A percentile compares a stretch with the other conserved stretches of the same genome.
phyloP scores from a whole-genome alignment of 2,329 filamentous ascomycete species.

The Fusarium torreyae region DNA sequence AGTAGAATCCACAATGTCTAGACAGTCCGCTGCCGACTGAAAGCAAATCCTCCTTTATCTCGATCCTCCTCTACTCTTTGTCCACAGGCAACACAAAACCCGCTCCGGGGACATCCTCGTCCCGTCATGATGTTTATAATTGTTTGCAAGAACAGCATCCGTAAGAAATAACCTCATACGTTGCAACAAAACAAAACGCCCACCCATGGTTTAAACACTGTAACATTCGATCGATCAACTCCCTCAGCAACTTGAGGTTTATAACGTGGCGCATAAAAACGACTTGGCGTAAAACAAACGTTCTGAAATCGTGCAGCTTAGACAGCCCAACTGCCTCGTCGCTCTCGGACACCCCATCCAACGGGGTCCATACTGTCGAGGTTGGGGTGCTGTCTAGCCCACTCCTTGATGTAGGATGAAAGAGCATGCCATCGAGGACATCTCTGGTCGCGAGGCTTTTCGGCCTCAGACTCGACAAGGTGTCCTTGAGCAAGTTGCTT shows the following conservation, averaged over 20 bases:
- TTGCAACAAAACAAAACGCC: constrained; percentile 37
- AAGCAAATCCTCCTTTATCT: constrained; percentile 12
- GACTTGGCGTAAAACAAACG: constrained; percentile 7
- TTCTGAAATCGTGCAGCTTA: constrained; percentile 51
- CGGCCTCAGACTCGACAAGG: constrained; percentile 71
- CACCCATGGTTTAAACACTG: constrained; percentile 29
- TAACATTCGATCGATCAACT: constrained; percentile 15
- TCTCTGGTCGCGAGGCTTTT: constrained; percentile 65
- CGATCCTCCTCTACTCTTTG: constrained; percentile 13
- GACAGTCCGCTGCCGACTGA: constrained; percentile 11
- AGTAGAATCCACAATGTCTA: constrained; percentile 29
- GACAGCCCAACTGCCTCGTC: constrained; percentile 81
- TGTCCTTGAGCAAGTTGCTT: constrained; percentile 77
- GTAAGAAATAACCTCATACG: constrained; percentile 14
- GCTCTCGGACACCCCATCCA: constrained; percentile 77
- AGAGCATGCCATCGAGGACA: constrained; percentile 86
- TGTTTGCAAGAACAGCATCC: constrained; percentile 18
- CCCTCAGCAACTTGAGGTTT: constrained; percentile 4
- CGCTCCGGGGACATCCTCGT: constrained; percentile 31
- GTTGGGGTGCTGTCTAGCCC: constrained; percentile 88
- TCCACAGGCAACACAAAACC: constrained; percentile 5
- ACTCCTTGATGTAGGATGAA: constrained; percentile 86
- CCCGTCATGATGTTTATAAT: constrained; percentile 36
- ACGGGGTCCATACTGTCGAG: constrained; percentile 73
- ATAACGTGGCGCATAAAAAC: constrained; percentile 8